phyloP scores from a whole-genome alignment of 2,329 filamentous ascomycete genomes.

The Cytospora chrysosperma region DNA sequence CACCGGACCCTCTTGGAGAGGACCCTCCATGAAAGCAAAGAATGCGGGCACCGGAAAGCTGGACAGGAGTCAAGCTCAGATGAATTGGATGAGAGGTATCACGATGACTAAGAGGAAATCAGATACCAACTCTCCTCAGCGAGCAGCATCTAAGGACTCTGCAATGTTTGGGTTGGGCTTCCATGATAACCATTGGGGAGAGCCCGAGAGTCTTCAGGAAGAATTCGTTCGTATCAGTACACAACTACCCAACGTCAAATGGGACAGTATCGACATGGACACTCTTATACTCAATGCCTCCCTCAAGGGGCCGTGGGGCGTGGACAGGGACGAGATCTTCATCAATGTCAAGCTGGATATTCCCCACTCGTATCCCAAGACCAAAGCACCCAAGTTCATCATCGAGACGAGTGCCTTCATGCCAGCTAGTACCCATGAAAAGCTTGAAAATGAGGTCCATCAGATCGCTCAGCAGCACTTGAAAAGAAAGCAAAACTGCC shows the following conservation, averaged over 20 bases:
- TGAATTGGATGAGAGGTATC: slow-evolving; percentile 69
- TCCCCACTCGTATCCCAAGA: slow-evolving; percentile 57
- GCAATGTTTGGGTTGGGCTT: slow-evolving; percentile 51
- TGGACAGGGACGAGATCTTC: slow-evolving; percentile 55
- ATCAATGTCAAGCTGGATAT: slow-evolving; percentile 62
- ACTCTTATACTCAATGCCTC: slow-evolving; percentile 58
- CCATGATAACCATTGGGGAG: slow-evolving; percentile 57
- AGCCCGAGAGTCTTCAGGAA: slow-evolving; percentile 62
- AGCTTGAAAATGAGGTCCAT: slow-evolving; percentile 54
- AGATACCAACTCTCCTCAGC: slow-evolving; percentile 43
- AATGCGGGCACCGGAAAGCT: slow-evolving; percentile 40
- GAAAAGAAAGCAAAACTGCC: slow-evolving; percentile 58
- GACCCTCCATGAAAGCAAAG: slow-evolving; percentile 60
- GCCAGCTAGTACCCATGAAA: slow-evolving; percentile 53
- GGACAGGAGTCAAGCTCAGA: slow-evolving; percentile 55
- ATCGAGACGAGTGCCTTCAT: slow-evolving; percentile 64
- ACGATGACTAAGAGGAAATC: slow-evolving; percentile 59
- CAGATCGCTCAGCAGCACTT: slow-evolving; percentile 57
- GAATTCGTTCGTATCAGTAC: slow-evolving; percentile 62
- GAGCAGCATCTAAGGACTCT: slow-evolving; percentile 53
- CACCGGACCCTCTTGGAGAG: slow-evolving; percentile 48
- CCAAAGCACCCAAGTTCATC: slow-evolving; percentile 56
- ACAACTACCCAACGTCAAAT: slow-evolving; percentile 62
- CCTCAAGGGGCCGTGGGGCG: slow-evolving; percentile 64
- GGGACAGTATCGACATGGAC: slow-evolving; percentile 65